phyloP scores from a whole-genome alignment of 2,329 filamentous ascomycete genomes.

The Fusarium mangiferae region DNA sequence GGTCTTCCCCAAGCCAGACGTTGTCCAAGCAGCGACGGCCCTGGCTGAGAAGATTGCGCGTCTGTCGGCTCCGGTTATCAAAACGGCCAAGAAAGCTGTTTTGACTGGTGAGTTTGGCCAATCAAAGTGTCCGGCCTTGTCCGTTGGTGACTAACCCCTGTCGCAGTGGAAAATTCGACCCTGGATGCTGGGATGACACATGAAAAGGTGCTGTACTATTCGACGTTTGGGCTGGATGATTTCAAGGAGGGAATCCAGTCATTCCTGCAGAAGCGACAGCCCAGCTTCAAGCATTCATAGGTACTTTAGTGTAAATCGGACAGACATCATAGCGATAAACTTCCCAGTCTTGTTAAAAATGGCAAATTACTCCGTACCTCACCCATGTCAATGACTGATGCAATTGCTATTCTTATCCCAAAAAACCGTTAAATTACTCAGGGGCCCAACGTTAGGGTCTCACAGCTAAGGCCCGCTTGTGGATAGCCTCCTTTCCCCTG shows the following conservation, averaged over 20 bases:
- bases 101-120: conserved; percentile 13
- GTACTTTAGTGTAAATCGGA: too few relatives aligned
- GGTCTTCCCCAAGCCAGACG: conserved; percentile 26
- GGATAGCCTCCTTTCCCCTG: conserved; percentile 5
- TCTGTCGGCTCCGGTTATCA: conserved; percentile 23
- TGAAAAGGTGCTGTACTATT: conserved; percentile 32
- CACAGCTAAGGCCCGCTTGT: background rate
- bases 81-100: conserved; percentile 30
- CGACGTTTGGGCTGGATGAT: conserved; percentile 24
- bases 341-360: background rate
- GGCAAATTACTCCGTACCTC: background rate
- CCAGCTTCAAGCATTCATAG: conserved; percentile 26
- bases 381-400: background rate
- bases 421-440: background rate
- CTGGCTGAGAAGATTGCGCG: conserved; percentile 26
- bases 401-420: background rate
- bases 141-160: background rate
- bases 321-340: too few relatives aligned
- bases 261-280: conserved; percentile 17
- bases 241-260: conserved; percentile 31
- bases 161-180: conserved; percentile 16
- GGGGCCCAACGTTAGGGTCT: background rate
- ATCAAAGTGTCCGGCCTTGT: background rate
- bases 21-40: conserved; percentile 6
- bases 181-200: conserved; percentile 26